phyloP scores from a whole-genome alignment of 169 alveolate species.

The Eimeria falciformis region DNA sequence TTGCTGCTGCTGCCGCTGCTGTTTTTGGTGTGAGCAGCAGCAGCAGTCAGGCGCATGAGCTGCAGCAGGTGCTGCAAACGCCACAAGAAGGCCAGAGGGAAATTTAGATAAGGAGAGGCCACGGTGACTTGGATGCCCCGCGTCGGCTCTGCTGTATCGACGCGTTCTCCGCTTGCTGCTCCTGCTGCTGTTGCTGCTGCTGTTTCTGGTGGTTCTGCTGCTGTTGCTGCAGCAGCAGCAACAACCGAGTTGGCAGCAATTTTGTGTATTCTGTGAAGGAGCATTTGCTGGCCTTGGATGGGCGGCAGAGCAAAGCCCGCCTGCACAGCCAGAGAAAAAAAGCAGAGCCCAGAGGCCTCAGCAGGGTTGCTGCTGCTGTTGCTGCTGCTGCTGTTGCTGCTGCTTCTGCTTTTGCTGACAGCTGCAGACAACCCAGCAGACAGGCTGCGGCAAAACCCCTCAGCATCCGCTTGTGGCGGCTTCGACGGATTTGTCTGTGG shows the following conservation, averaged over 20 bases:
- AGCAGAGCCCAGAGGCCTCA: background rate
- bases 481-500: slow-evolving; percentile 12
- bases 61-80: slow-evolving; percentile 15
- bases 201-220: background rate
- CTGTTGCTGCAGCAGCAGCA: background rate
- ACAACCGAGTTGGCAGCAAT: background rate
- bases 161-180: background rate
- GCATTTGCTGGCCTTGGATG: slow-evolving; percentile 6
- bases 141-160: background rate
- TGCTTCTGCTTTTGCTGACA: slow-evolving; percentile 8
- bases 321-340: slow-evolving; percentile 39
- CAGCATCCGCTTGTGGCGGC: background rate
- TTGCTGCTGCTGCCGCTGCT: slow-evolving; percentile 40
- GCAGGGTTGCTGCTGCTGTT: background rate
- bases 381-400: slow-evolving; percentile 30
- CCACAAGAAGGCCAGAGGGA: slow-evolving; percentile 37
- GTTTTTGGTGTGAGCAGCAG: background rate
- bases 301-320: slow-evolving; percentile 68
- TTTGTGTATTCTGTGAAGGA: background rate
- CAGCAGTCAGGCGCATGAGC: slow-evolving; percentile 14
- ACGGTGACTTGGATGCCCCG: slow-evolving; percentile 10
- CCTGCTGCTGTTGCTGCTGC: background rate
- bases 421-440: background rate
- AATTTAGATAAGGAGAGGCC: slow-evolving; percentile 54
- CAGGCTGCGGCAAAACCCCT: slow-evolving; percentile 1